These are phyloP conservation scores for Dicorynia guianensis DNA, from an alignment of 306 rosid species.

Conservation along the genomic window DNA sequence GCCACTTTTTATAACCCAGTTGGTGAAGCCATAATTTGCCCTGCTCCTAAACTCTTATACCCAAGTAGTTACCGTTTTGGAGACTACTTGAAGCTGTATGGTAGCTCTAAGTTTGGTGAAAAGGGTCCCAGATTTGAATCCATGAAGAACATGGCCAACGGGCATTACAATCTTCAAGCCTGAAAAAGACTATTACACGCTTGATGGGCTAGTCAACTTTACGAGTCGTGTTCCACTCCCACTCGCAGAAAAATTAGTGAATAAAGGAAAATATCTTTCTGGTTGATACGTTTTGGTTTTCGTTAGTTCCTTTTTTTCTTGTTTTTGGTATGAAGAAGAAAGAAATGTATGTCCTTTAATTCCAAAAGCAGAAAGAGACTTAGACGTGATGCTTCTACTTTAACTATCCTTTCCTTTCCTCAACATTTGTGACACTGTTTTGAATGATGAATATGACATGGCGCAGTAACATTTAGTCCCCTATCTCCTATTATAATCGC, in stretches of 20 bases:
- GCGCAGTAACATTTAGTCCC: not conserved
- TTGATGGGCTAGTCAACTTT: slow-evolving; percentile 16
- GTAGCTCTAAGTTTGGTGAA: slow-evolving; percentile 71
- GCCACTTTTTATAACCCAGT: slow-evolving; percentile 84
- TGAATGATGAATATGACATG: not conserved
- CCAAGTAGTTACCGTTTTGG: slow-evolving; percentile 63
- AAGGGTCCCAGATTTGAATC: slow-evolving; percentile 73
- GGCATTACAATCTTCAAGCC: slow-evolving; percentile 28
- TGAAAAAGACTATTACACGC: slow-evolving; percentile 17
- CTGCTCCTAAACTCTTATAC: slow-evolving; percentile 67
- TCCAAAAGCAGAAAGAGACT: not conserved
- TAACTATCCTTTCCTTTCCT: not conserved
- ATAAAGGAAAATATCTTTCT: slow-evolving; percentile 21
- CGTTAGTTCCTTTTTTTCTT: not conserved
- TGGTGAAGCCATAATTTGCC: slow-evolving; percentile 72
- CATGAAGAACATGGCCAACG: slow-evolving; percentile 63
- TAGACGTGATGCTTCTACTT: not conserved
- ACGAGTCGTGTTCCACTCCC: not conserved
- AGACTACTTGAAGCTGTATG: slow-evolving; percentile 79
- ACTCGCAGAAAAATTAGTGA: not conserved
- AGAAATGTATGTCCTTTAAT: not conserved
- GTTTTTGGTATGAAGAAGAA: not conserved
- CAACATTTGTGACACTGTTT: not conserved
- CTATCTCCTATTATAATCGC: not conserved
- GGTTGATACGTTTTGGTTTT: not conserved